Evolutionary conservation across 495 filamentous ascomycete genomes (phyloP).

Genomic region (Aspergillus taichungensis): DNA sequence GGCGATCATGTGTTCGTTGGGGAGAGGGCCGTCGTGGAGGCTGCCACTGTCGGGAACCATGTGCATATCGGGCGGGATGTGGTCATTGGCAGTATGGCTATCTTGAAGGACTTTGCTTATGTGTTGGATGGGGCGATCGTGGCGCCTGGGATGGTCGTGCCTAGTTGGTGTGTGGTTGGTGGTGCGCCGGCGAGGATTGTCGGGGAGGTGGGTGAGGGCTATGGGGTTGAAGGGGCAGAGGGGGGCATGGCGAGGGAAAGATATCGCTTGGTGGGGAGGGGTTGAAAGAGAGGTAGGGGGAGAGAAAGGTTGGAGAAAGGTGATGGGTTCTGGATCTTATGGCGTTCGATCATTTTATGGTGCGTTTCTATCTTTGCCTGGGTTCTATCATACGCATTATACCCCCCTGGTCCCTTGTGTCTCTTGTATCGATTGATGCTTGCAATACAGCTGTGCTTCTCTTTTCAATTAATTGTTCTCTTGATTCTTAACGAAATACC

Average conservation of each 20-base stretch:
- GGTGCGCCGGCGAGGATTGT: slow-evolving; percentile 74
- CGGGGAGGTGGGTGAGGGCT: slow-evolving; percentile 78
- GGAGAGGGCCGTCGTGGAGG: slow-evolving; percentile 61
- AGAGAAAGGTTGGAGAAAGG: background rate
- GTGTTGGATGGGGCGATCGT: slow-evolving; percentile 78
- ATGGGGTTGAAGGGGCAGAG: slow-evolving; percentile 46
- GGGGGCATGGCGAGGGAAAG: slow-evolving; percentile 40
- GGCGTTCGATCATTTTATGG: too few species aligned
- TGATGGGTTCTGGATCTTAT: background rate
- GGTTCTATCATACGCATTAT: too few species aligned
- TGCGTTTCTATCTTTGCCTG: too few species aligned
- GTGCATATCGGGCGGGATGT: slow-evolving; percentile 70
- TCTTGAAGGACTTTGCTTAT: slow-evolving; percentile 82
- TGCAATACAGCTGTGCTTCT: too few species aligned
- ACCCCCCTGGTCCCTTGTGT: too few species aligned
- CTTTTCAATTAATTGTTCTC: too few species aligned
- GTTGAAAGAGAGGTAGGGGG: background rate
- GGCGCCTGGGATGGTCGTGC: slow-evolving; percentile 81
- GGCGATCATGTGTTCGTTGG: slow-evolving; percentile 90
- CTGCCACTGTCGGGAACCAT: slow-evolving; percentile 68
- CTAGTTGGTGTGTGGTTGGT: slow-evolving; percentile 77
- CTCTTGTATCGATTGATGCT: too few species aligned
- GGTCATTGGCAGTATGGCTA: slow-evolving; percentile 73
- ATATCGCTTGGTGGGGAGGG: slow-evolving; percentile 35
- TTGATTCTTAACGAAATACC: background rate